A percentile compares a stretch with the other conserved stretches of the same genome.
These are phyloP conservation scores for Lactarius indigo DNA, from an alignment of 768 basidiomycete genomes.

Conservation along the genomic window DNA sequence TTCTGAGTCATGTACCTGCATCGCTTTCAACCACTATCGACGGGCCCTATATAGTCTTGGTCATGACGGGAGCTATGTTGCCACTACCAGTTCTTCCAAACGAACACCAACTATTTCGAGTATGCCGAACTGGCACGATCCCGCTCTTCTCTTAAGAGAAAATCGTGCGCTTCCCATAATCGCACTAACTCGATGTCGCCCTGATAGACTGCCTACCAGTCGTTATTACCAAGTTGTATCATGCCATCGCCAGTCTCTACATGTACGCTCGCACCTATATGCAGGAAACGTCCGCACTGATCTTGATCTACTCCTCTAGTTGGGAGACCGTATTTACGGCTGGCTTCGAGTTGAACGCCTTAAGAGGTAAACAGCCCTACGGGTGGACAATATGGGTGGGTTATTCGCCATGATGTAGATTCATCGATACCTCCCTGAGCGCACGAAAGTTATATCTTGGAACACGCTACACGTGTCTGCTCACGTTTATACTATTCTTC, in stretches of 20 bases:
- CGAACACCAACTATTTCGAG: neutral
- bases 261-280: neutral
- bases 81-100: too few relatives aligned
- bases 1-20: neutral
- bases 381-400: neutral
- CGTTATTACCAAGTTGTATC: neutral
- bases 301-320: neutral
- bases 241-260: neutral
- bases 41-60: too few relatives aligned
- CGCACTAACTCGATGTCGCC: neutral
- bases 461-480: neutral
- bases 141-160: neutral
- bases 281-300: neutral
- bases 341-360: neutral
- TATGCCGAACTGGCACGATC: neutral
- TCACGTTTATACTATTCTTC: neutral
- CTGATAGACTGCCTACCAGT: neutral
- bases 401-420: neutral
- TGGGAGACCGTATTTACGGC: neutral
- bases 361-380: conserved; percentile 9
- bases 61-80: neutral
- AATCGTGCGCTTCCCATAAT: neutral
- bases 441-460: conserved; percentile 3
- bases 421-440: neutral
- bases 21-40: neutral